phyloP scores from a whole-genome alignment of 2,329 filamentous ascomycete genomes.

The Xylaria arbuscula region DNA sequence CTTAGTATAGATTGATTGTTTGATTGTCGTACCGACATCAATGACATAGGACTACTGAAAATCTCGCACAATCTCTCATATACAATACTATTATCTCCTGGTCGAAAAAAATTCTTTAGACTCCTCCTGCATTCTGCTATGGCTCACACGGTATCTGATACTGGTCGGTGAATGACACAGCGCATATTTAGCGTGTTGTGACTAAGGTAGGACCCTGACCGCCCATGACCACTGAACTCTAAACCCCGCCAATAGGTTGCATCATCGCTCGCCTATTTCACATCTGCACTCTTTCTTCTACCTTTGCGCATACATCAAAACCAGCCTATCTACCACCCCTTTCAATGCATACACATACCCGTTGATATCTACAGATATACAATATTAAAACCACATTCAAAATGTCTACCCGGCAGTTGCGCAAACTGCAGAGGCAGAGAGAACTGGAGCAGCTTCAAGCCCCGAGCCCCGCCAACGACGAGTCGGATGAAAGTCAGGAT shows the following conservation, averaged over 20 bases:
- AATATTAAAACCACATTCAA: constrained; percentile 2
- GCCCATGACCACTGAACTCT: not conserved
- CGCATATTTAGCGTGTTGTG: not conserved
- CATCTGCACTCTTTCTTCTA: not conserved
- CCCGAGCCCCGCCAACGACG: constrained; percentile 52
- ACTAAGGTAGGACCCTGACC: not conserved
- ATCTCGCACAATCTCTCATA: no score
- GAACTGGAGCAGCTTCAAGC: constrained; percentile 55
- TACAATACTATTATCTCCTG: no score
- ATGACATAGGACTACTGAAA: no score
- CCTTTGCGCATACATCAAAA: not conserved
- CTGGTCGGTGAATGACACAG: constrained; percentile 18
- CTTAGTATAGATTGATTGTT: no score
- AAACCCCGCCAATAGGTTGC: constrained; percentile 17
- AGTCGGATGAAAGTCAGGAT: constrained; percentile 52
- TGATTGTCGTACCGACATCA: no score
- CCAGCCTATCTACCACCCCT: not conserved
- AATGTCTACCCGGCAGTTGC: constrained; percentile 51
- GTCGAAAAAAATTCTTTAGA: no score
- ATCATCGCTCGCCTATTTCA: constrained; percentile 11
- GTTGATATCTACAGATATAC: not conserved
- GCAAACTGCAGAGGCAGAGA: constrained; percentile 60
- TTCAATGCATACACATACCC: not conserved
- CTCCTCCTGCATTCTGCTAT: not conserved
- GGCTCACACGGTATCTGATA: not conserved